phyloP scores from a whole-genome alignment of 2,329 filamentous ascomycete genomes.

The Hymenoscyphus albidus region DNA sequence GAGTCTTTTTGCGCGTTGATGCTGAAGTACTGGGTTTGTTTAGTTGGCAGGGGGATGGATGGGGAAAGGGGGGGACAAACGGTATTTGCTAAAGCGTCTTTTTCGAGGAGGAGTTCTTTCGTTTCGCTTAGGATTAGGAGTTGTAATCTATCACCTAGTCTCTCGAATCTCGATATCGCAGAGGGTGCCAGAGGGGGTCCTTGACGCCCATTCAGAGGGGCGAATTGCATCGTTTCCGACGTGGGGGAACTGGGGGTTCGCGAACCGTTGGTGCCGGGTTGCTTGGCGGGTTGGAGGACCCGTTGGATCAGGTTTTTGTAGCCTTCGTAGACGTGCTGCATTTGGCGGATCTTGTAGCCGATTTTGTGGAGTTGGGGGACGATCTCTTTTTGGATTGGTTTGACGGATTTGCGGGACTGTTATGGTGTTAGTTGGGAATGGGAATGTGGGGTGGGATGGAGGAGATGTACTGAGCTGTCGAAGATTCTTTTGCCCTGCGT shows the following conservation, averaged over 20 bases:
- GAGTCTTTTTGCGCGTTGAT: constrained; percentile 73
- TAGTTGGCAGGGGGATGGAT: not conserved
- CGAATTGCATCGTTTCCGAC: constrained; percentile 29
- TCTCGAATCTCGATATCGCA: constrained; percentile 54
- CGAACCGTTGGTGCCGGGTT: constrained; percentile 2
- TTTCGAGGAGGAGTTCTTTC: constrained; percentile 62
- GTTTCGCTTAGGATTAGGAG: constrained; percentile 60
- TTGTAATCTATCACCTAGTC: constrained; percentile 55
- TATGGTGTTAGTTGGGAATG: constrained; percentile 12
- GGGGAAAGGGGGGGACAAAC: constrained; percentile 37
- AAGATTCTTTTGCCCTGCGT: constrained; percentile 28
- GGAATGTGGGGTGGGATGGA: no score
- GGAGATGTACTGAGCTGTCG: constrained; percentile 26
- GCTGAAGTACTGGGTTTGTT: constrained; percentile 62
- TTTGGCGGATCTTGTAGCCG: constrained; percentile 56
- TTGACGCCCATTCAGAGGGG: constrained; percentile 2
- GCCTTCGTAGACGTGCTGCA: constrained; percentile 57
- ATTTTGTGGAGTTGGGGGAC: constrained; percentile 55
- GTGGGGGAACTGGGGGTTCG: not conserved
- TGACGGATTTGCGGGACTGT: constrained; percentile 35
- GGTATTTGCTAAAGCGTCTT: constrained; percentile 65
- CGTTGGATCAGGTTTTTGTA: constrained; percentile 58
- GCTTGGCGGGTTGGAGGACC: constrained; percentile 40
- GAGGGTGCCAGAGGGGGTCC: constrained; percentile 40
- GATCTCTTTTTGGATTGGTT: constrained; percentile 47